phyloP scores from a whole-genome alignment of 2,329 filamentous ascomycete species.

The Zymoseptoria tritici region DNA sequence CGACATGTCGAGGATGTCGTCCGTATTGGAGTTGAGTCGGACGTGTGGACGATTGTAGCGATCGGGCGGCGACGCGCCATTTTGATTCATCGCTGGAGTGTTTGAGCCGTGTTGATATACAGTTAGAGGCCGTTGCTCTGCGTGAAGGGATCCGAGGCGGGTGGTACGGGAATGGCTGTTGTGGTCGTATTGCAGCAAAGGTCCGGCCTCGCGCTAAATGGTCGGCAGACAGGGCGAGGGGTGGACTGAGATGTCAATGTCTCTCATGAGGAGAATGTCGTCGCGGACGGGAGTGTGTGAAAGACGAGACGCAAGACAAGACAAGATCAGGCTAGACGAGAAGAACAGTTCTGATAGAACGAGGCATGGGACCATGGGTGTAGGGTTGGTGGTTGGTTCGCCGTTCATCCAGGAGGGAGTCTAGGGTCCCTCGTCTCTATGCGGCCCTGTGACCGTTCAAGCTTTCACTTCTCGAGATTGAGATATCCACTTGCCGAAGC shows the following conservation, averaged over 20 bases:
- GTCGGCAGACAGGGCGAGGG: background rate
- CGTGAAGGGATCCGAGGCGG: background rate
- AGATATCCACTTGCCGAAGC: background rate
- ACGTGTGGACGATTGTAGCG: conserved; percentile 48
- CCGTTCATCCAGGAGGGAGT: background rate
- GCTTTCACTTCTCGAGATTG: background rate
- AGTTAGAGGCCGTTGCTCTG: background rate
- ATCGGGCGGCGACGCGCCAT: conserved; percentile 17
- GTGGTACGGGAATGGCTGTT: background rate
- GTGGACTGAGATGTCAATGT: background rate
- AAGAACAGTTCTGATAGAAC: background rate
- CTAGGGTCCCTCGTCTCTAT: background rate
- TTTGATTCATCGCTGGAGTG: conserved; percentile 12
- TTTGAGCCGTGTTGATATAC: background rate
- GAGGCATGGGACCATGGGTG: background rate
- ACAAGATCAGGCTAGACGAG: background rate
- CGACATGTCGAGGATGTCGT: conserved; percentile 43
- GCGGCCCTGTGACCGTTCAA: background rate
- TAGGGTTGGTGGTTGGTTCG: background rate
- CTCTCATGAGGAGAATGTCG: background rate
- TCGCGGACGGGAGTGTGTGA: background rate
- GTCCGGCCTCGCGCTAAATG: background rate
- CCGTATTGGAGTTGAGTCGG: conserved; percentile 55
- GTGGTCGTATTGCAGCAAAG: background rate
- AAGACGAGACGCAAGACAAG: background rate